Evolutionary conservation across 257 asterid species (phyloP).

Genomic region (Nicotiana tabacum): DNA sequence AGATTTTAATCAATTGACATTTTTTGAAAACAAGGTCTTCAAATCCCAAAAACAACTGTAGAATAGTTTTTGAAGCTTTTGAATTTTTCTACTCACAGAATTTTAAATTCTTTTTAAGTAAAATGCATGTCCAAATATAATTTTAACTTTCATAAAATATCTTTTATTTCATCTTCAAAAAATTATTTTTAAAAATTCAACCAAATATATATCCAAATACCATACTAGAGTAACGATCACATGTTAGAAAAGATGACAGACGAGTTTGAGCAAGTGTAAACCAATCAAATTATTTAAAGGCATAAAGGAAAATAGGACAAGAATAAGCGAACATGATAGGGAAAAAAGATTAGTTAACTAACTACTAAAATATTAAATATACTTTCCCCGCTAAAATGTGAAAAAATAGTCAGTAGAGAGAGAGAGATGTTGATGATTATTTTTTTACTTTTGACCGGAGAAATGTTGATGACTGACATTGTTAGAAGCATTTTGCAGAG

Average conservation of each 20-base stretch:
- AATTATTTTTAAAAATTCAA: no score
- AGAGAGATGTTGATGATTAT: not conserved
- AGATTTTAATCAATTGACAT: no score
- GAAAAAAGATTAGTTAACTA: not conserved
- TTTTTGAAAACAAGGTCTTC: no score
- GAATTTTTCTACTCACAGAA: no score
- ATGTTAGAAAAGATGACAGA: not conserved
- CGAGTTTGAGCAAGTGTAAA: not conserved
- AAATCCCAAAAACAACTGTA: no score
- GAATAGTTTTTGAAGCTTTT: no score
- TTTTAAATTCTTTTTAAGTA: no score
- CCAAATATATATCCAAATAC: no score
- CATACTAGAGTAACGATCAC: not conserved
- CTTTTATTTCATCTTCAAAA: no score
- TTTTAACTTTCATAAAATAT: no score
- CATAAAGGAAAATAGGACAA: not conserved
- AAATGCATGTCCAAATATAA: no score
- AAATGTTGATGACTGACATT: not conserved
- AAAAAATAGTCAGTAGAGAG: not conserved
- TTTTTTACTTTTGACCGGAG: not conserved
- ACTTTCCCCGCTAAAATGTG: not conserved
- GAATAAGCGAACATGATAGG: not conserved
- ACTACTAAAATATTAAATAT: not conserved
- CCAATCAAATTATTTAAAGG: not conserved
- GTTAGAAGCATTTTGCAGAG: not conserved